Conservation (phyloP, 257 asterid species). For the Sherardia arvensis region DNA sequence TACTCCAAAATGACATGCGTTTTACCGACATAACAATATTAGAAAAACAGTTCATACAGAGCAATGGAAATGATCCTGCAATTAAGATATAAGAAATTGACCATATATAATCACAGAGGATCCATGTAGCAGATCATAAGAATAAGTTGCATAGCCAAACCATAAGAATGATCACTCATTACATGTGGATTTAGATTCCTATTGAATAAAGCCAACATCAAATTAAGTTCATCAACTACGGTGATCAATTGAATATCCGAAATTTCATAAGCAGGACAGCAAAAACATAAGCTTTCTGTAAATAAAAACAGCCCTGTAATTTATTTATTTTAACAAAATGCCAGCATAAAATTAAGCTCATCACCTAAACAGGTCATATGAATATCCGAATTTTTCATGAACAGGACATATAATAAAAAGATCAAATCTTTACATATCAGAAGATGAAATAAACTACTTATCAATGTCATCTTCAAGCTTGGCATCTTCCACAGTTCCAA, state of each 20-base stretch:
- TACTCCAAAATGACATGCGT: background rate
- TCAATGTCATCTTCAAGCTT: constrained; percentile 20
- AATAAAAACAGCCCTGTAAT: background rate
- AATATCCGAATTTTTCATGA: too few relatives aligned
- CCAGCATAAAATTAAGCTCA: background rate
- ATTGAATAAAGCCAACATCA: too few relatives aligned
- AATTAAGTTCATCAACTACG: too few relatives aligned
- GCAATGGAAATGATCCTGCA: background rate
- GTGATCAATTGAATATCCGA: too few relatives aligned
- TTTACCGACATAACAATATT: background rate
- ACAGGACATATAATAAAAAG: background rate
- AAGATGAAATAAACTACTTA: background rate
- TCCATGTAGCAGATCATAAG: background rate
- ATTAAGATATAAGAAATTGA: too few relatives aligned
- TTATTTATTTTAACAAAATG: background rate
- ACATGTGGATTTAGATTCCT: too few relatives aligned
- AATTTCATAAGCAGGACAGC: too few relatives aligned
- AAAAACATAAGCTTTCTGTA: too few relatives aligned
- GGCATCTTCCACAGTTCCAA: constrained; percentile 34
- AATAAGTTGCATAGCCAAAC: too few relatives aligned
- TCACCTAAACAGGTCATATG: background rate
- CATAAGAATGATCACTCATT: background rate
- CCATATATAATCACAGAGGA: too few relatives aligned
- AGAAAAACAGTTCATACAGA: background rate
- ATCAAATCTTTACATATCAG: background rate